Conservation (phyloP, 768 basidiomycete species). For the Amylocystis lapponica region DNA sequence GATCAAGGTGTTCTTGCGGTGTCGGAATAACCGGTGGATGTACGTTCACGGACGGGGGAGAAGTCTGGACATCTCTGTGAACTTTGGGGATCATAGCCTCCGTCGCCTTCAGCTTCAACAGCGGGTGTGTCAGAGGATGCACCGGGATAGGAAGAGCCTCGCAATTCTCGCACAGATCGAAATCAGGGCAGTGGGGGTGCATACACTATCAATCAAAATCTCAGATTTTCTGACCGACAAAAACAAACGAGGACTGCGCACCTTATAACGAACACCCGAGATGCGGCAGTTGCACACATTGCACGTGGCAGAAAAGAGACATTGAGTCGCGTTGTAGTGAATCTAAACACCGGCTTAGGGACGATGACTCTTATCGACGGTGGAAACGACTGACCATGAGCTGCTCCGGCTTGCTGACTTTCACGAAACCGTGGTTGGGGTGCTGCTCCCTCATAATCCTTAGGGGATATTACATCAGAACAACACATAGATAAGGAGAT, state of each 20-base stretch:
- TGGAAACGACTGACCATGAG: constrained; percentile 45
- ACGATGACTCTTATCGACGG: too few relatives aligned
- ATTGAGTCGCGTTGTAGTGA: too few relatives aligned
- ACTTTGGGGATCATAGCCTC: constrained; percentile 40
- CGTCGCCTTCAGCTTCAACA: constrained; percentile 65
- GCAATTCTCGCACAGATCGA: constrained; percentile 74
- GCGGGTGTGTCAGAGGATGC: constrained; percentile 64
- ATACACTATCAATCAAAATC: constrained; percentile 51
- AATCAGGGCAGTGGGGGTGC: constrained; percentile 72
- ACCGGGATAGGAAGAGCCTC: constrained; percentile 75
- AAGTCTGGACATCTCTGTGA: too few relatives aligned
- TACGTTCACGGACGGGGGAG: too few relatives aligned
- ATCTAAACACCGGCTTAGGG: too few relatives aligned
- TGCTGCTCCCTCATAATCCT: constrained; percentile 72
- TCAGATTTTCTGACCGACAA: background rate
- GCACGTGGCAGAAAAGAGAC: constrained; percentile 59
- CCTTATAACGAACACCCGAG: constrained; percentile 68
- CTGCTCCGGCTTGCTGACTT: constrained; percentile 46
- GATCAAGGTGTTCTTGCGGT: too few relatives aligned
- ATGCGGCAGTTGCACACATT: constrained; percentile 55
- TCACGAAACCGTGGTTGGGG: constrained; percentile 70
- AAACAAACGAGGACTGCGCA: constrained; percentile 18
- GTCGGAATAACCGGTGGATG: too few relatives aligned
- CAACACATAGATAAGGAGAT: background rate
- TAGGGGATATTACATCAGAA: background rate